A percentile compares a stretch with the other conserved stretches of the same genome.
These are phyloP conservation scores for Daedaleopsis nitida DNA, from an alignment of 768 basidiomycete genomes.

Conservation along the genomic window DNA sequence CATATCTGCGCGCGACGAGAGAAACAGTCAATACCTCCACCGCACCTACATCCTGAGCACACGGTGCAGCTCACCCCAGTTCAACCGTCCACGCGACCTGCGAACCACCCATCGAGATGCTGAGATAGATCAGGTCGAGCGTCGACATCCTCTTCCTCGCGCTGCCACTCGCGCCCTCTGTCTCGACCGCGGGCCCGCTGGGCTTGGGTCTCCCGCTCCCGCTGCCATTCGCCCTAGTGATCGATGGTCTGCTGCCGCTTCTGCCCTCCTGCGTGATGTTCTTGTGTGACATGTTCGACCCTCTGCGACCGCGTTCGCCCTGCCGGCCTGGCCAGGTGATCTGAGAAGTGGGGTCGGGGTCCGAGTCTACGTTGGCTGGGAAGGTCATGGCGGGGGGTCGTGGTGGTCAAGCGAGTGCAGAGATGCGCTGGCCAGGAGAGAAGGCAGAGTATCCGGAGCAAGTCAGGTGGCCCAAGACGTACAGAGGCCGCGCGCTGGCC, in stretches of 20 bases:
- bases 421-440: conserved; percentile 17
- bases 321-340: conserved; percentile 69
- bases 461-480: not conserved
- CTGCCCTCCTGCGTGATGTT: conserved; percentile 3
- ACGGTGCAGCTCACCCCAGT: conserved; percentile 65
- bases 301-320: conserved; percentile 22
- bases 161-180: conserved; percentile 4
- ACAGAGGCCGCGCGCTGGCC: not conserved
- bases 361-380: conserved; percentile 49
- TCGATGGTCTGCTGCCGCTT: not conserved
- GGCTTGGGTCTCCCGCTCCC: not conserved
- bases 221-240: conserved; percentile 7
- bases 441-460: not conserved
- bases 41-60: not conserved
- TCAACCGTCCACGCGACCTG: conserved; percentile 97
- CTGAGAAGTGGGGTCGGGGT: conserved; percentile 80
- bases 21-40: not conserved
- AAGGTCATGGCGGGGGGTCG: conserved; percentile 53
- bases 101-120: conserved; percentile 91
- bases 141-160: conserved; percentile 36
- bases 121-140: conserved; percentile 67
- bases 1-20: conserved; percentile 61
- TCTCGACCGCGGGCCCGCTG: not conserved
- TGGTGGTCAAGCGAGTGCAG: not conserved
- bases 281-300: conserved; percentile 10